A percentile compares a stretch with the other conserved stretches of the same genome.
These are phyloP conservation scores for Straminergon stramineum DNA, from an alignment of 225 moss, liverwort and hornwort species.

Conservation along the genomic window DNA sequence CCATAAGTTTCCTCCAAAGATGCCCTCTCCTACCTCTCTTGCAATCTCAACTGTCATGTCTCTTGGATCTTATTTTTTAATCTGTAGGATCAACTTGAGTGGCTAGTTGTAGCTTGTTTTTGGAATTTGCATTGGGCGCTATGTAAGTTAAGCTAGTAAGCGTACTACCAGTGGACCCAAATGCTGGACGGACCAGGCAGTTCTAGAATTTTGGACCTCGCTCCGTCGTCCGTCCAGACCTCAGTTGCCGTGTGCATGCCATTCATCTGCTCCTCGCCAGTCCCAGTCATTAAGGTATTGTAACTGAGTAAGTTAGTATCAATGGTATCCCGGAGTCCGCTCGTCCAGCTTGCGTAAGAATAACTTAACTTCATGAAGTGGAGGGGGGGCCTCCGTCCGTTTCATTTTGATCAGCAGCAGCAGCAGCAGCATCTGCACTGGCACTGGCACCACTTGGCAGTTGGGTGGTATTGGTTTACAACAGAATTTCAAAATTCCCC, in stretches of 20 bases:
- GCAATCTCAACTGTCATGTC: too few relatives aligned
- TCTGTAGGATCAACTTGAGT: too few relatives aligned
- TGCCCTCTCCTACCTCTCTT: too few relatives aligned
- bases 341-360: neutral
- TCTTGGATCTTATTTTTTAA: too few relatives aligned
- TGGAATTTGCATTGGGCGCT: too few relatives aligned
- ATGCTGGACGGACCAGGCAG: neutral
- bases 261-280: neutral
- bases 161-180: neutral
- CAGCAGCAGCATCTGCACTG: too few relatives aligned
- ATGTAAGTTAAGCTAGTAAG: too few relatives aligned
- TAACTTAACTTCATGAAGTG: too few relatives aligned
- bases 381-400: accelerated
- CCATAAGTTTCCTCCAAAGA: too few relatives aligned
- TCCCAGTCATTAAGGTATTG: neutral
- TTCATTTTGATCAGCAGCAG: neutral
- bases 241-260: neutral
- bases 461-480: neutral
- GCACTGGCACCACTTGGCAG: neutral
- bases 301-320: neutral
- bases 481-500: accelerated
- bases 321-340: neutral
- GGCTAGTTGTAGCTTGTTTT: too few relatives aligned
- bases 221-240: neutral
- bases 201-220: neutral